A percentile compares a stretch with the other conserved stretches of the same genome.
phyloP scores from a whole-genome alignment of 192 early-diverging fungal species.

The Diversispora epigaea region DNA sequence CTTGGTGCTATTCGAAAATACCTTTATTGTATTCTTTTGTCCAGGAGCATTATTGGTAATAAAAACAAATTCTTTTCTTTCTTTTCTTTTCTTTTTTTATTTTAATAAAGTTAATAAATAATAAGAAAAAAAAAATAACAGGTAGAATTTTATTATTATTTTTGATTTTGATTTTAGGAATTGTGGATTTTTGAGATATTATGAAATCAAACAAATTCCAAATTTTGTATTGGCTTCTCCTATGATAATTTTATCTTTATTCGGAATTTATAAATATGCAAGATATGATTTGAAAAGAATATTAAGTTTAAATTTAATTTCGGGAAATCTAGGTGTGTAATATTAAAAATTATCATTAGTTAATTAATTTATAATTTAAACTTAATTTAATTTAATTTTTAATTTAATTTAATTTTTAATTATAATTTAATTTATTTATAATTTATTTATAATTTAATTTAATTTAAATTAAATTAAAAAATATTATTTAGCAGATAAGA shows the following conservation, averaged over 20 bases:
- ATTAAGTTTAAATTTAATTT: conserved; percentile 55
- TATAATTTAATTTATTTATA: not conserved
- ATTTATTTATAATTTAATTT: not conserved
- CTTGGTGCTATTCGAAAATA: conserved; percentile 64
- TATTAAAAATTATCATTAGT: too few species aligned
- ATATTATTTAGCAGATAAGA: not conserved
- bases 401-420: not conserved
- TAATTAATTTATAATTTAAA: too few species aligned
- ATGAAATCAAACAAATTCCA: conserved; percentile 76
- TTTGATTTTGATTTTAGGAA: conserved; percentile 56
- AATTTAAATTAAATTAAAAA: not conserved
- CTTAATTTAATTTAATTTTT: not conserved
- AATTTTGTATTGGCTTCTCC: conserved; percentile 88
- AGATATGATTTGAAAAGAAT: conserved; percentile 52
- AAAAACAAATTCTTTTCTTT: not conserved
- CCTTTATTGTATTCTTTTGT: conserved; percentile 82
- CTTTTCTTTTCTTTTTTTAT: not conserved
- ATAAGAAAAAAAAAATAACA: too few species aligned
- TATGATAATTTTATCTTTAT: conserved; percentile 64
- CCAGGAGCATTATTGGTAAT: conserved; percentile 82
- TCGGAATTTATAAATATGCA: conserved; percentile 60
- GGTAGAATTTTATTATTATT: not conserved
- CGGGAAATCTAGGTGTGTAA: too few species aligned
- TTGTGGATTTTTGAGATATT: conserved; percentile 84
- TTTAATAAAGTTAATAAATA: not conserved